Evolutionary conservation across 2,329 filamentous ascomycete genomes (phyloP), one percentile per base, ranked within the genome.

Genomic region (Fusarium xylarioides): DNA sequence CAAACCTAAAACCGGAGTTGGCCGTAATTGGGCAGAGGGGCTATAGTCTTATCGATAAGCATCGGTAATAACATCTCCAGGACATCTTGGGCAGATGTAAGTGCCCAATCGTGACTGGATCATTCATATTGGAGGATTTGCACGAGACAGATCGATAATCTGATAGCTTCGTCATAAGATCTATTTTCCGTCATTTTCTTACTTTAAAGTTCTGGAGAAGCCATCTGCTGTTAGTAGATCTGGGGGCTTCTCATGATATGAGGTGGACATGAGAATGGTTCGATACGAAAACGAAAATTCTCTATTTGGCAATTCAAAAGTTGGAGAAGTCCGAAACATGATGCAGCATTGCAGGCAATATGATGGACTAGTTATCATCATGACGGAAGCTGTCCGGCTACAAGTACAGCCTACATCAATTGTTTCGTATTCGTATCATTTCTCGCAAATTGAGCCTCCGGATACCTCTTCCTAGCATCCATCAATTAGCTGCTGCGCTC

Each of bases 401-500:
- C 26, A 26, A 26, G 26, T 26, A 26, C 26, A 47, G 26, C 4
- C 44, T 46, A 14, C 28, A 5, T 37, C n/a, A 23, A 18, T 37
- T 40, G 7, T 54, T 28, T 80, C 78, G 78, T 80, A 80, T 80
- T 80, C 78, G 78, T 79, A 78, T 76, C 63, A 35, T 44, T 57
- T 65, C 56, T 73, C 70, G 68, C 61, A 69, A 72, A 70, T 67
- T 60, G 54, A 50, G 49, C 54, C 46, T 65, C 63, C 62, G 74
- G 68, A 66, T 72, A 58, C 65, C 69, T 68, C 59, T 58, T 60
- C 54, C 30, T 42, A 42, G 64, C 44, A 69, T 65, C 49, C 49
- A 69, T 40, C 60, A 52, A 30, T 46, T 53, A 59, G 50, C 58
- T 52, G 47, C 47, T 52, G 67, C 60, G 59, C 47, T 58, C 68